A percentile compares a stretch with the other conserved stretches of the same genome.
phyloP scores from a whole-genome alignment of 73 alveolate species.

The Paramecium tetraurelia region DNA sequence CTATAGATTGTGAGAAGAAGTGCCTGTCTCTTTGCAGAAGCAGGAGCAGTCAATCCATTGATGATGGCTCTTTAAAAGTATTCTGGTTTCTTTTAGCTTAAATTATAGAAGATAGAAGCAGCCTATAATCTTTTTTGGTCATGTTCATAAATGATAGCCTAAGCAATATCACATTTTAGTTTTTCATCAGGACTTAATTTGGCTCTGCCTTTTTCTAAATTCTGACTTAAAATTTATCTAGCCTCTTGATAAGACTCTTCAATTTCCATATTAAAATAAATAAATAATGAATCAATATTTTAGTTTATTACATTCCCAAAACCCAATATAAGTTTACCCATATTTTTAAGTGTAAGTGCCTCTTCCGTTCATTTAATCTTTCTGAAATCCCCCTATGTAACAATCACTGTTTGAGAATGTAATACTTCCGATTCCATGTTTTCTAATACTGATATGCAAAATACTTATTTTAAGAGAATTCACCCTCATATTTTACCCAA shows the following conservation, averaged over 20 bases:
- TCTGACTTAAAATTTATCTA: not conserved
- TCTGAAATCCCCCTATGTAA: not conserved
- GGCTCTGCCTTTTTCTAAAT: not conserved
- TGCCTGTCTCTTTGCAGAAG: not conserved
- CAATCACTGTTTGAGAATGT: not conserved
- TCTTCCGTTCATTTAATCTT: not conserved
- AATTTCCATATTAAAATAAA: not conserved
- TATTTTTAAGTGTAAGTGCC: not conserved
- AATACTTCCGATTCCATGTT: not conserved
- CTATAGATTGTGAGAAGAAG: not conserved
- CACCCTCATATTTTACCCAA: constrained; percentile 46
- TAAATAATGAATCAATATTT: not conserved
- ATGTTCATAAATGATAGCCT: not conserved
- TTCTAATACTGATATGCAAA: not conserved
- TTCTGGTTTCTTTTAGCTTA: not conserved
- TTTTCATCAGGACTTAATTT: not conserved
- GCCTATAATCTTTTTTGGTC: constrained; percentile 4
- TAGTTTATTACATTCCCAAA: constrained; percentile 4
- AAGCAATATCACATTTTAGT: not conserved
- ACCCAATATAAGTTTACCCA: not conserved
- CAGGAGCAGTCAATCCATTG: not conserved
- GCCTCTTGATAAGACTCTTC: not conserved
- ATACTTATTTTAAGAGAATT: constrained; percentile 7
- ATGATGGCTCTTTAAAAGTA: not conserved
- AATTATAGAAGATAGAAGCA: not conserved